Base-by-base conservation (phyloP, 2,329 filamentous ascomycete species). In the Diplodia sapinea region DNA sequence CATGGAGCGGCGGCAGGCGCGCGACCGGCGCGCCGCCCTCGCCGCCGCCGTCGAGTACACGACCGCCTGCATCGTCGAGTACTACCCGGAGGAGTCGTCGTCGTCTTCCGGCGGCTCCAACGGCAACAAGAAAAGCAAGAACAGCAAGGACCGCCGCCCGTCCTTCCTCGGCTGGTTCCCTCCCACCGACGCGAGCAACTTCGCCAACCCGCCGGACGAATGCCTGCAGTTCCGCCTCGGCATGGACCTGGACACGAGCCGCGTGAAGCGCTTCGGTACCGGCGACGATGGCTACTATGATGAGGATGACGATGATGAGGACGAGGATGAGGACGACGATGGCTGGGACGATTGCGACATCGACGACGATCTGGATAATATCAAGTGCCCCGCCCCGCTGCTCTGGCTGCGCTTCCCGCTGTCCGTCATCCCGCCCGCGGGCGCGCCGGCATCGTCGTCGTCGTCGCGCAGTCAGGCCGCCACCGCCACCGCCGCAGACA, bases 361-460 rank as follows among this genome's bases (percentile, higher is more conserved):
- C 31, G 6, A 13, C 31, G 31, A 23, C 36, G 36, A 59, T 23
- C 20, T 38, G 23, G 36, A 40, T 36, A 23, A 52, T 20, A 12
- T 17, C 20, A 23, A 52, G 20, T n/a, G 20, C 33, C 20, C 55
- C 17, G 33, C 36, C 12, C 55, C 55, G 36, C 55, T 59, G 4
- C n/a, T 43, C n/a, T 59, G 55, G 55, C 55, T 59, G 36, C 55
- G 55, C 55, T 17, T 59, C 31, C 36, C 33, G 36, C 20, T 59
- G 36, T 31, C 55, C n/a, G 2, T 26, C 17, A 0, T 17, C 11
- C 55, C 55, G 20, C 9, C 3, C 5, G 36, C 55, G 36, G 20
- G 15, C 3, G 2, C 11, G 17, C 12, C 1, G 4, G 23, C 23
- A 3, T 23, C 23, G 23, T 23, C 23, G 23, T 26, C 23, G 23